A percentile compares a stretch with the other conserved stretches of the same genome.
Conservation (phyloP, 2,329 filamentous ascomycete species). For the Apiospora koreana region DNA sequence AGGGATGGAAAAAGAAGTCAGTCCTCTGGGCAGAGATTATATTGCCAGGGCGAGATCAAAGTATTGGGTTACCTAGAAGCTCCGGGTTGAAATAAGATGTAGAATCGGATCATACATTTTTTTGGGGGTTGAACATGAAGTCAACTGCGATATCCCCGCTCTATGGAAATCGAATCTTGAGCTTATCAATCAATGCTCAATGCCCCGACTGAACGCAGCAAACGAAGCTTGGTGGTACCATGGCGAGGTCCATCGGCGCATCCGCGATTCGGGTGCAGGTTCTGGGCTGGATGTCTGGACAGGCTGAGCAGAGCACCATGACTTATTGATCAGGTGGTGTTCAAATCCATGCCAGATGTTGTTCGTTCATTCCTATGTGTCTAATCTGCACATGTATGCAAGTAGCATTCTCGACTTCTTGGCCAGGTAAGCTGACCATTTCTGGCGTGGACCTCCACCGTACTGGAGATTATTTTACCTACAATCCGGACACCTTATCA, state of each 20-base stretch:
- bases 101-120: neutral
- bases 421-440: neutral
- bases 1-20: neutral
- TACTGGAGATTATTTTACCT: neutral
- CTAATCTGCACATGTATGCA: neutral
- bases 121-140: neutral
- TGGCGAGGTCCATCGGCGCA: neutral
- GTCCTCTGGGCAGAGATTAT: neutral
- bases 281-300: neutral
- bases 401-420: neutral
- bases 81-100: neutral
- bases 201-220: neutral
- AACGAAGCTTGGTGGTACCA: neutral
- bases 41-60: neutral
- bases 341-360: neutral
- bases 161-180: neutral
- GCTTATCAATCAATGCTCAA: neutral
- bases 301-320: neutral
- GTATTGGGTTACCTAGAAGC: neutral
- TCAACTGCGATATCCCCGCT: neutral
- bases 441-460: neutral
- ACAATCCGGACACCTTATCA: constrained; percentile 7
- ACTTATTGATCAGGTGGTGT: neutral
- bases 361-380: neutral
- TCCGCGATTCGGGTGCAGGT: neutral